Percentiles rank a stretch among this genome's conserved stretches.
phyloP scores from a whole-genome alignment of 225 moss, liverwort and hornwort species.

The Sphagnum tenellum region DNA sequence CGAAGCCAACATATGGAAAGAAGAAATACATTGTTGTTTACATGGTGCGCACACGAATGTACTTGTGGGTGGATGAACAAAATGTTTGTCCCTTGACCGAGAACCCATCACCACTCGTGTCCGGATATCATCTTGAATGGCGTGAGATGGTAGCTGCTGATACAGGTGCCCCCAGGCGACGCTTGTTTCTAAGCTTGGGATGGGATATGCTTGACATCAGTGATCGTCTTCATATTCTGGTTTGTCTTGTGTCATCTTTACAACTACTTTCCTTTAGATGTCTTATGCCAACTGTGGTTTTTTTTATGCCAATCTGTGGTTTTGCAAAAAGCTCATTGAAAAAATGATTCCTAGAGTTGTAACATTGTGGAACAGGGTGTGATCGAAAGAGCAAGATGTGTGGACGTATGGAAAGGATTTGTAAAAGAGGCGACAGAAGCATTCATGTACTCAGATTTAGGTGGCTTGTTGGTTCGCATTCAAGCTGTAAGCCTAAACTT shows the following conservation, averaged over 20 bases:
- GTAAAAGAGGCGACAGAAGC: slow-evolving; percentile 79
- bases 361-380: slow-evolving; percentile 50
- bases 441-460: slow-evolving; percentile 61
- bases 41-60: slow-evolving; percentile 47
- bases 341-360: too few relatives aligned
- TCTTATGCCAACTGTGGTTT: too few relatives aligned
- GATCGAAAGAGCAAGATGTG: slow-evolving; percentile 58
- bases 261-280: not conserved
- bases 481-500: slow-evolving; percentile 30
- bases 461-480: slow-evolving; percentile 62
- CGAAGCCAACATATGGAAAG: slow-evolving; percentile 81
- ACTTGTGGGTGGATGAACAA: slow-evolving; percentile 84
- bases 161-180: slow-evolving; percentile 58
- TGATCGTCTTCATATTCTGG: slow-evolving; percentile 84
- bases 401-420: slow-evolving; percentile 85
- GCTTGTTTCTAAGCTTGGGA: slow-evolving; percentile 74
- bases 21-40: slow-evolving; percentile 72
- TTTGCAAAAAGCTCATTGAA: too few relatives aligned
- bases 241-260: slow-evolving; percentile 11
- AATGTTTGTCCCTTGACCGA: slow-evolving; percentile 49
- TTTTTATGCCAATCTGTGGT: too few relatives aligned
- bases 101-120: slow-evolving; percentile 54
- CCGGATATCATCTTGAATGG: slow-evolving; percentile 60
- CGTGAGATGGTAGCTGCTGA: slow-evolving; percentile 53
- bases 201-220: slow-evolving; percentile 98